Conservation (phyloP, 441 rosid genomes). For the Erysimum cheiri region DNA sequence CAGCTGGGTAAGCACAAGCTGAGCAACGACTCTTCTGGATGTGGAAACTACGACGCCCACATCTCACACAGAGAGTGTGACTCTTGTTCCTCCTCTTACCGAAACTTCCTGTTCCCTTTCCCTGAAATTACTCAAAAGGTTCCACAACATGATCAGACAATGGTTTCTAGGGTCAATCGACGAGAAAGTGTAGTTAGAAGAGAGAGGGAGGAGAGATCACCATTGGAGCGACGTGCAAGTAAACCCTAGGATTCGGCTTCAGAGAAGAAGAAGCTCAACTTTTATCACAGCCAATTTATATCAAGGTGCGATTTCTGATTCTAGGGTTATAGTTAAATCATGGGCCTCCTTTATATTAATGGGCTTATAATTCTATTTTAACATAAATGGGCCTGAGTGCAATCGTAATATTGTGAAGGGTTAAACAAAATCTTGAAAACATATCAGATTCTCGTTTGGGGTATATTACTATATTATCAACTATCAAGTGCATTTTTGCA, state of each 20-base stretch:
- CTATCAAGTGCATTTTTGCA: too few species aligned
- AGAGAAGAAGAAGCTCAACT: not conserved
- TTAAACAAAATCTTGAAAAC: not conserved
- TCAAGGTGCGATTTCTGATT: not conserved
- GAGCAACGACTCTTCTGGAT: slow-evolving; percentile 68
- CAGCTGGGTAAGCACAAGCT: slow-evolving; percentile 58
- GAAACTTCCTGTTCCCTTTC: slow-evolving; percentile 63
- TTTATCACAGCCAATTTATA: slow-evolving; percentile 26
- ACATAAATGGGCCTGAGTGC: not conserved
- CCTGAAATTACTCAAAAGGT: slow-evolving; percentile 40
- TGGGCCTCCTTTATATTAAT: slow-evolving; percentile 15
- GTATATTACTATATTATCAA: too few species aligned
- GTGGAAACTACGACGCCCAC: slow-evolving; percentile 69
- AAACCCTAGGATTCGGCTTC: slow-evolving; percentile 40
- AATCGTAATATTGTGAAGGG: not conserved
- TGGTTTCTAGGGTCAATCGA: not conserved
- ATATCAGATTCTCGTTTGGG: too few species aligned
- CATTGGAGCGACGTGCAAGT: slow-evolving; percentile 38
- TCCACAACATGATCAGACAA: slow-evolving; percentile 23
- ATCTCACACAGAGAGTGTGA: slow-evolving; percentile 62
- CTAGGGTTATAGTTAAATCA: slow-evolving; percentile 33
- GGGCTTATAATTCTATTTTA: slow-evolving; percentile 6
- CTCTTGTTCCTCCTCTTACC: slow-evolving; percentile 66
- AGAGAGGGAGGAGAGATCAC: slow-evolving; percentile 24
- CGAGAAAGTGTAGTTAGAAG: not conserved